Conservation (phyloP, 2,329 filamentous ascomycete genomes). For the Calonectria pseudoreteaudii region DNA sequence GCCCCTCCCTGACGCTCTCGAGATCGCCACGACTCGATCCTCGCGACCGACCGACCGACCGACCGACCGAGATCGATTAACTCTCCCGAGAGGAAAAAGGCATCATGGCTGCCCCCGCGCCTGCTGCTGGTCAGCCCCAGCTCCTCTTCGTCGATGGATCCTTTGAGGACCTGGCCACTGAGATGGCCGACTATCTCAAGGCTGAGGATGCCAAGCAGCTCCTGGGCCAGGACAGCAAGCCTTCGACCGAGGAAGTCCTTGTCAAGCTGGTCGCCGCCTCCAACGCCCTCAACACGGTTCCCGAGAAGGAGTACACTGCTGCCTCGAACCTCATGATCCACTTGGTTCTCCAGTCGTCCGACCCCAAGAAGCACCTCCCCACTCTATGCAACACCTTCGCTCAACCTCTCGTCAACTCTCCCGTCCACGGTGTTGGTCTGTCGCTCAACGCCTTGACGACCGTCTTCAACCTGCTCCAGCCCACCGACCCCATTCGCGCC, state of each 20-base stretch:
- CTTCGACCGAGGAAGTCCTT: slow-evolving; percentile 82
- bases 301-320: slow-evolving; percentile 96
- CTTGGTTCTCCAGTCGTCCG: slow-evolving; percentile 87
- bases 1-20: slow-evolving; percentile 27
- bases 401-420: slow-evolving; percentile 87
- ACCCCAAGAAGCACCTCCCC: slow-evolving; percentile 87
- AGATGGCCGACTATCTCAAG: slow-evolving; percentile 96
- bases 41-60: slow-evolving; percentile 38
- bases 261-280: slow-evolving; percentile 90
- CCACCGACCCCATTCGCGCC: slow-evolving; percentile 83
- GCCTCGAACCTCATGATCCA: slow-evolving; percentile 98
- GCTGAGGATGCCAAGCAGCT: slow-evolving; percentile 81
- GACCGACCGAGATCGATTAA: slow-evolving; percentile 29
- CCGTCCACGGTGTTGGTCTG: slow-evolving; percentile 84
- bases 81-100: slow-evolving; percentile 34
- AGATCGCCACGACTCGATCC: slow-evolving; percentile 36
- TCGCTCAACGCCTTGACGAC: slow-evolving; percentile 92
- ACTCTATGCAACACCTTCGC: slow-evolving; percentile 90
- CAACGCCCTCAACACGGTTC: slow-evolving; percentile 80
- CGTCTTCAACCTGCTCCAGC: slow-evolving; percentile 92
- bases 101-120: slow-evolving; percentile 48
- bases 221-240: slow-evolving; percentile 76
- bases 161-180: slow-evolving; percentile 91
- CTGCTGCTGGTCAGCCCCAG: slow-evolving; percentile 64
- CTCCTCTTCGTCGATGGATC: slow-evolving; percentile 87